A percentile compares a stretch with the other conserved stretches of the same genome.
Evolutionary conservation across 208 protist species (phyloP).

Genomic region (Leishmania arabica): DNA sequence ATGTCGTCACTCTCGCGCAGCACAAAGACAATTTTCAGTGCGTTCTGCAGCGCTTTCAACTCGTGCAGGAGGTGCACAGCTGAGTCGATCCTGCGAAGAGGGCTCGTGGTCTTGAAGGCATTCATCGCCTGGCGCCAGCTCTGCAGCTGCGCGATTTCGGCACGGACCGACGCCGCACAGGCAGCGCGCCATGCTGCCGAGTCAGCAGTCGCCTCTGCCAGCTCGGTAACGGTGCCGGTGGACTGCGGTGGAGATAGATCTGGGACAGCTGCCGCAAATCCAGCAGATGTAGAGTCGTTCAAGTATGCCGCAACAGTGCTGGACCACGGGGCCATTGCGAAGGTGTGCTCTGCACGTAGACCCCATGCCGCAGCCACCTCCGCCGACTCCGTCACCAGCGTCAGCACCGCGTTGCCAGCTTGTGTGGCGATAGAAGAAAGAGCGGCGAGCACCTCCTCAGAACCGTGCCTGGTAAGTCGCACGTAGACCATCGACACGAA

Average conservation of each 20-base stretch:
- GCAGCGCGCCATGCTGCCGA: conserved; percentile 7
- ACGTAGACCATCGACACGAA: conserved; percentile 29
- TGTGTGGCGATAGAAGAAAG: conserved; percentile 30
- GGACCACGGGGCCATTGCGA: conserved; percentile 18
- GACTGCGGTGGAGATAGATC: not conserved
- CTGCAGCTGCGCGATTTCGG: conserved; percentile 13
- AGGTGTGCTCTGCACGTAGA: conserved; percentile 16
- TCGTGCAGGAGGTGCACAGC: conserved; percentile 36
- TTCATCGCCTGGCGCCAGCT: conserved; percentile 24
- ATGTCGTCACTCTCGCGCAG: conserved; percentile 45
- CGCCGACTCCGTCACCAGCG: conserved; percentile 37
- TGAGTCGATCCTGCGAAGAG: conserved; percentile 37
- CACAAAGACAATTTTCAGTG: conserved; percentile 47
- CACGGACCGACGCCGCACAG: not conserved
- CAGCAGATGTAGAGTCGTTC: not conserved
- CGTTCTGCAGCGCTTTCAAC: conserved; percentile 25
- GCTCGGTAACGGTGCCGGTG: conserved; percentile 3
- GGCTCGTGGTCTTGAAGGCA: conserved; percentile 16
- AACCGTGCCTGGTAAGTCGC: conserved; percentile 37
- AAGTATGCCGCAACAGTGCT: conserved; percentile 9
- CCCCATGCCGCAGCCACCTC: conserved; percentile 36
- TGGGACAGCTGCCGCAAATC: not conserved
- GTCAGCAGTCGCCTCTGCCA: conserved; percentile 11
- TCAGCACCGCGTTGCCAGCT: conserved; percentile 31
- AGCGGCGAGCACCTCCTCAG: conserved; percentile 38